phyloP scores from a whole-genome alignment of 352 stramenopile genomes.

The Phytopythium delawarense region DNA sequence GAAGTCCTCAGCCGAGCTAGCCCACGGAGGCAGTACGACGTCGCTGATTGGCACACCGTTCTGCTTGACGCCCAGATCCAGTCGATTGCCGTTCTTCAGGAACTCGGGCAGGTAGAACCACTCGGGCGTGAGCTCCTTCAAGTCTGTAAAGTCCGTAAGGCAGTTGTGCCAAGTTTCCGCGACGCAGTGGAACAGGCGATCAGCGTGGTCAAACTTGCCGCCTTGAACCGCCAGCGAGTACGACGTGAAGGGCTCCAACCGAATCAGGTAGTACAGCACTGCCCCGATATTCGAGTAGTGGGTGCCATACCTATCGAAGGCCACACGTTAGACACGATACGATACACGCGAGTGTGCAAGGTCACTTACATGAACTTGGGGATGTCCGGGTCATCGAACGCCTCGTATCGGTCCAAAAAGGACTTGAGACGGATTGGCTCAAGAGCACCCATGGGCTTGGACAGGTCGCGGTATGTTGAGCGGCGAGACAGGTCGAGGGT shows the following conservation, averaged over 20 bases:
- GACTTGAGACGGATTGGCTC: conserved; percentile 90
- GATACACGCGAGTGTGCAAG: neutral
- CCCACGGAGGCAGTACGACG: conserved; percentile 93
- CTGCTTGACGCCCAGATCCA: conserved; percentile 80
- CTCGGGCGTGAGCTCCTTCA: conserved; percentile 94
- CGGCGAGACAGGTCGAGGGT: conserved; percentile 58
- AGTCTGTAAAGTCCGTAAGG: conserved; percentile 85
- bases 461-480: conserved; percentile 93
- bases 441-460: conserved; percentile 97
- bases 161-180: conserved; percentile 88
- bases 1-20: conserved; percentile 74
- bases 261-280: conserved; percentile 98
- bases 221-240: conserved; percentile 94
- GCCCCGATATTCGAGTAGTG: conserved; percentile 92
- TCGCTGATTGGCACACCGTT: conserved; percentile 87
- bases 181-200: conserved; percentile 92
- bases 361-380: conserved; percentile 80
- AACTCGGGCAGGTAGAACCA: conserved; percentile 93
- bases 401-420: conserved; percentile 93
- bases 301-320: conserved; percentile 65
- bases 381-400: conserved; percentile 85
- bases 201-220: conserved; percentile 92
- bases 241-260: conserved; percentile 97
- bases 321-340: neutral
- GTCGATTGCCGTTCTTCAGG: conserved; percentile 81